phyloP scores from a whole-genome alignment of 768 basidiomycete genomes.

The Boletus barrowsii region DNA sequence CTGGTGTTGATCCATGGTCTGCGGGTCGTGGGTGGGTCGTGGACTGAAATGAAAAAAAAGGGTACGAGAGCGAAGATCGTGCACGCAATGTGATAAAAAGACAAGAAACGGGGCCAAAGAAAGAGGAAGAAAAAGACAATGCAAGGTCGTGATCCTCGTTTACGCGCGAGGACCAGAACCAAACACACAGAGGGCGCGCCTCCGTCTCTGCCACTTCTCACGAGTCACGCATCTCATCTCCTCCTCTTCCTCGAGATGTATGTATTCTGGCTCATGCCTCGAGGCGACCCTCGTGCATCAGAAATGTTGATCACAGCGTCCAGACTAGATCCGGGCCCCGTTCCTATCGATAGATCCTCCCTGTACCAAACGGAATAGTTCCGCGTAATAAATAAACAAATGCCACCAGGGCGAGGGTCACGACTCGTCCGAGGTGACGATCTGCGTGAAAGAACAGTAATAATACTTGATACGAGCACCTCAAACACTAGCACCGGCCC shows the following conservation, averaged over 20 bases:
- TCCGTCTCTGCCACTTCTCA: slow-evolving; percentile 13
- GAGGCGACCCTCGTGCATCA: neutral
- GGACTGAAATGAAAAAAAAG: slow-evolving; percentile 32
- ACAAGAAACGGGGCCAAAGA: slow-evolving; percentile 34
- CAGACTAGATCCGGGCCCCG: neutral
- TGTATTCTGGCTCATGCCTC: neutral
- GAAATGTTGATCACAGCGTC: no score
- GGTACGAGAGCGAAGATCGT: slow-evolving; percentile 31
- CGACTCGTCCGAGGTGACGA: no score
- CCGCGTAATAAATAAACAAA: no score
- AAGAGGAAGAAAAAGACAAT: slow-evolving; percentile 32
- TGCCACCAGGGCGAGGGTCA: no score
- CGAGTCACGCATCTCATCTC: neutral
- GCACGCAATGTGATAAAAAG: slow-evolving; percentile 33
- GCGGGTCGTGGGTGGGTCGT: slow-evolving; percentile 35
- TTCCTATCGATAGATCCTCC: no score
- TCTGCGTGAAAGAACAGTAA: no score
- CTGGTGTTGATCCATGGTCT: slow-evolving; percentile 43
- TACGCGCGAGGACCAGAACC: slow-evolving; percentile 26
- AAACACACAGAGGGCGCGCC: neutral
- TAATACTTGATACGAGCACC: no score
- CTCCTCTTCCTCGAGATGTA: neutral
- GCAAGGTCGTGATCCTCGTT: slow-evolving; percentile 29
- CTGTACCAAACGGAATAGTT: no score
- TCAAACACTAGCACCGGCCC: neutral